Evolutionary conservation across 371 early-diverging fungal species (phyloP).

Genomic region (Haplosporangium sp.): DNA sequence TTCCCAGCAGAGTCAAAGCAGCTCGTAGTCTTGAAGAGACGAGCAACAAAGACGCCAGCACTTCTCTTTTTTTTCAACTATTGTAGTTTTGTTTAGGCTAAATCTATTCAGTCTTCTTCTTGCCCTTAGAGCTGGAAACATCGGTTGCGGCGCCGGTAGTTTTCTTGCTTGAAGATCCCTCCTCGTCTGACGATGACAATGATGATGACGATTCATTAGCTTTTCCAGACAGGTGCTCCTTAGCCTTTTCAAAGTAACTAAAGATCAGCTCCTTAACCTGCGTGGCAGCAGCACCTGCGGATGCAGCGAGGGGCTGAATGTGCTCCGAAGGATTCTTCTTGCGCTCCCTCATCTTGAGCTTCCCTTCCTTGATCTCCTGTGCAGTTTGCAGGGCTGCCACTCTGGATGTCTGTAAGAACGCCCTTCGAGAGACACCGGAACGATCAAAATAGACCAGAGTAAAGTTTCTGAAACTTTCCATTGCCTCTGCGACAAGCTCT

Average conservation of each 20-base stretch:
- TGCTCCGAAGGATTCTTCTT: slow-evolving; percentile 16
- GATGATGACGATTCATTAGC: neutral
- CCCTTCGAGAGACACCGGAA: slow-evolving; percentile 40
- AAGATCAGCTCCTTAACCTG: slow-evolving; percentile 45
- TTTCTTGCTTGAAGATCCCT: slow-evolving; percentile 5
- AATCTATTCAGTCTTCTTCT: no score
- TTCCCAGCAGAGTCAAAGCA: no score
- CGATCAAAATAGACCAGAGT: slow-evolving; percentile 48
- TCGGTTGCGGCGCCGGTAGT: neutral
- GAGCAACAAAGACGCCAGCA: no score
- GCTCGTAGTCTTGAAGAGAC: no score
- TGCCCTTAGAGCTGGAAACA: neutral
- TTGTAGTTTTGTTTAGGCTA: no score
- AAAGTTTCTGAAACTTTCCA: slow-evolving; percentile 40
- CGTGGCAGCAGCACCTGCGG: slow-evolving; percentile 11
- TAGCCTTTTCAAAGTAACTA: slow-evolving; percentile 40
- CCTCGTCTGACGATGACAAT: neutral
- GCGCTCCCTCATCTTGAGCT: slow-evolving; percentile 43
- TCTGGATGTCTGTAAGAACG: slow-evolving; percentile 40
- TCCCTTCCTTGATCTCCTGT: slow-evolving; percentile 48
- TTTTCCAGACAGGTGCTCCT: neutral
- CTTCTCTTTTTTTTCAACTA: no score
- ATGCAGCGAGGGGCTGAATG: slow-evolving; percentile 7
- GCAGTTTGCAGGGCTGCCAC: slow-evolving; percentile 47
- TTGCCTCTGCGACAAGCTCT: slow-evolving; percentile 38